Evolutionary conservation across 2,329 filamentous ascomycete genomes (phyloP).

Genomic region (Apiospora aurea): DNA sequence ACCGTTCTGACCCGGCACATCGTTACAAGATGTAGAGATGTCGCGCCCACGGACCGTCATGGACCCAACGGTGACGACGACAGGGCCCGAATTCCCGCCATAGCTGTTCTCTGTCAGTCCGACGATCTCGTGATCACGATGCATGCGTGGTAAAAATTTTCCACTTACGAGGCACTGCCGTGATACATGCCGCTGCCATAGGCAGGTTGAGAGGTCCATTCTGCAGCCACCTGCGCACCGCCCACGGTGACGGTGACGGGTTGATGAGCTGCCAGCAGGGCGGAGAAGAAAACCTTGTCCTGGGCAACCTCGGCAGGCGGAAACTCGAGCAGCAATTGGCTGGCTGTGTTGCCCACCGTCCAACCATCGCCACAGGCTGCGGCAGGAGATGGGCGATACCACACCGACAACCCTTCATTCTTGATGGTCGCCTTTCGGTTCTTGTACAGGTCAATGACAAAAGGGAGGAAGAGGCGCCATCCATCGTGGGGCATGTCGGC

Average conservation of each 20-base stretch:
- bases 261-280: conserved; percentile 37
- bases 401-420: conserved; percentile 36
- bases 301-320: conserved; percentile 33
- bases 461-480: conserved; percentile 39
- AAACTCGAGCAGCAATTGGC: conserved; percentile 36
- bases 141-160: too few relatives aligned
- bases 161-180: not conserved
- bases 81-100: not conserved
- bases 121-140: too few relatives aligned
- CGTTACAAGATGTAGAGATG: conserved; percentile 37
- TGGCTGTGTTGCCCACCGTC: conserved; percentile 40
- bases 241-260: conserved; percentile 40
- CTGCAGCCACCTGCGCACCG: conserved; percentile 19
- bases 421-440: conserved; percentile 36
- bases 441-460: conserved; percentile 45
- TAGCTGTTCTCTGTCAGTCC: too few relatives aligned
- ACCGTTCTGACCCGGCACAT: conserved; percentile 16
- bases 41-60: not conserved
- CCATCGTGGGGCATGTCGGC: conserved; percentile 13
- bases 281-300: conserved; percentile 36
- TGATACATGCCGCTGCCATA: not conserved
- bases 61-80: not conserved
- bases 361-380: conserved; percentile 35
- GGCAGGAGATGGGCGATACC: conserved; percentile 37
- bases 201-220: not conserved